Evolutionary conservation across 2,329 filamentous ascomycete species (phyloP), one percentile per base, ranked within the genome.

Genomic region (Leptographium flavum): DNA sequence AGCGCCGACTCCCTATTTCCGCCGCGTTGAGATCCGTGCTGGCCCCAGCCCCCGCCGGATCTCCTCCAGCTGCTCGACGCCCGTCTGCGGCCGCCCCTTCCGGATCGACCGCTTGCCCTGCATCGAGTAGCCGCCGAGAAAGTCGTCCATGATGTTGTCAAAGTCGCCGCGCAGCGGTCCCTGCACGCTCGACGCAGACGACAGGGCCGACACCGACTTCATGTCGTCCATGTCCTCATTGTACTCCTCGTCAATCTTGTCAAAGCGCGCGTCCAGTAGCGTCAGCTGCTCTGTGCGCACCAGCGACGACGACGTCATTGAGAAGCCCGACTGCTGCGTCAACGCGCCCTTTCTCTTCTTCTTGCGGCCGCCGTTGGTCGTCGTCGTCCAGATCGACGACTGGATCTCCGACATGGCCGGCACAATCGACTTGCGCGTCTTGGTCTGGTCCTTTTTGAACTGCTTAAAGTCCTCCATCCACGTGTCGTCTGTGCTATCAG

Each of bases 251-350:
- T 95, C 87, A 19, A 96, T 76, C 62, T 76, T 85, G 60, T 98
- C 92, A 60, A 96, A 98, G 23, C 92, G 77, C 39, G 83, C 83
- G 59, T 98, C 93, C 7, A 98, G 70, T 1, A 93, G 73, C 1
- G 79, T 80, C 49, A 93, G 74, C 36, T 87, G 86, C 56, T 95
- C 90, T 2, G 88, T 98, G 45, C 92, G 79, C 43, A 86, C 60
- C 66, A 92, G 83, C 81, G 92, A 96, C 54, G 92, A 96, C 62
- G 92, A 98, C 58, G 92, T 95, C 54, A 96, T 96, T 81, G 87
- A 95, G 57, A 85, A 95, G 62, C 87, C 79, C 1, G 87, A 92
- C 1, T 84, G 82, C 52, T 83, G 86, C 4, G 90, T 96, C 60
- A 93, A 66, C 3, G 92, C 90, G 39, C 88, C 90, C 69, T 94